Evolutionary conservation across 2,329 filamentous ascomycete genomes (phyloP).

Genomic region (Ceratocystis colombiana): DNA sequence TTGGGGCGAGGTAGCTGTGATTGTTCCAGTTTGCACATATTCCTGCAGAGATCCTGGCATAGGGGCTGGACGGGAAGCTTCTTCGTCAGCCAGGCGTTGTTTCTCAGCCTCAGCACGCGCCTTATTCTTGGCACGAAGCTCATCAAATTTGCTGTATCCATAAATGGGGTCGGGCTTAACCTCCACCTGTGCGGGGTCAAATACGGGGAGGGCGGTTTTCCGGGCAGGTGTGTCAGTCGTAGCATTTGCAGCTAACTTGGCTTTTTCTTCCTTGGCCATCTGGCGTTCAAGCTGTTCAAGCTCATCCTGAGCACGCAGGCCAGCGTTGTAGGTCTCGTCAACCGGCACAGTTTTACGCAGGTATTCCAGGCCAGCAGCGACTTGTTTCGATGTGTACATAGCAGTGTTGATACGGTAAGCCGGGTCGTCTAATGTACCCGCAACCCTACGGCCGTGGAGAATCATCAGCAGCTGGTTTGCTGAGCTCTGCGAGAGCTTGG

Average conservation of each 20-base stretch:
- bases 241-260: constrained; percentile 19
- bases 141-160: constrained; percentile 47
- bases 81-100: constrained; percentile 36
- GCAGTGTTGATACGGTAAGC: constrained; percentile 41
- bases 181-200: constrained; percentile 26
- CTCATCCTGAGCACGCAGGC: constrained; percentile 53
- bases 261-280: constrained; percentile 27
- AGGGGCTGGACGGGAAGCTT: constrained; percentile 27
- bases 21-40: constrained; percentile 33
- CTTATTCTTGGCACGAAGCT: constrained; percentile 45
- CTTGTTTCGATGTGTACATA: constrained; percentile 36
- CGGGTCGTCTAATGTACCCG: constrained; percentile 54
- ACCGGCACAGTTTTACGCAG: constrained; percentile 46
- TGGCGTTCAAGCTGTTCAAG: constrained; percentile 43
- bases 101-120: constrained; percentile 41
- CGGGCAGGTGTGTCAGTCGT: constrained; percentile 25
- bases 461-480: constrained; percentile 49
- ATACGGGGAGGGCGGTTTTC: constrained; percentile 29
- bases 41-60: constrained; percentile 25
- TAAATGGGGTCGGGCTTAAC: constrained; percentile 43
- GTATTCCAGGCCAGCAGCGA: constrained; percentile 43
- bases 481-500: constrained; percentile 35
- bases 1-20: constrained; percentile 35
- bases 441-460: constrained; percentile 53
- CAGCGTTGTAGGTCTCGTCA: constrained; percentile 51